Percentiles rank a stretch among this genome's conserved stretches.
phyloP scores from a whole-genome alignment of 495 filamentous ascomycete genomes.

The Neurospora tetraspora region DNA sequence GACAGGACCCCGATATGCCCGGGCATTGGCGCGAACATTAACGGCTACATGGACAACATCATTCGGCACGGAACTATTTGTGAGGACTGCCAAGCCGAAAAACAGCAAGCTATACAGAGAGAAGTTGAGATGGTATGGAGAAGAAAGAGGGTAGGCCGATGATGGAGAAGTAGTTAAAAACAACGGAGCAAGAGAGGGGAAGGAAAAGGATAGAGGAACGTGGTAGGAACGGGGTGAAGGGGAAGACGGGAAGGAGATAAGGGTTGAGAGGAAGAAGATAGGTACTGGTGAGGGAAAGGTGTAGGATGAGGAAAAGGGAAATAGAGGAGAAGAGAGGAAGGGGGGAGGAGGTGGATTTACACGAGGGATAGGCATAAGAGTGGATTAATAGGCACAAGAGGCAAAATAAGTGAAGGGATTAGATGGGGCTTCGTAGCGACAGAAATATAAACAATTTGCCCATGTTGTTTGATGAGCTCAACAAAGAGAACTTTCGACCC shows the following conservation, averaged over 20 bases:
- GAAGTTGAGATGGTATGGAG: not conserved
- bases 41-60: not conserved
- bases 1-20: not conserved
- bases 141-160: not conserved
- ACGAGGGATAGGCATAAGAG: not conserved
- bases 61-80: not conserved
- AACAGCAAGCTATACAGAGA: not conserved
- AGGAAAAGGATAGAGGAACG: not conserved
- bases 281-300: not conserved
- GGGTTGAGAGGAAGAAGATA: not conserved
- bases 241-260: not conserved
- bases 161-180: not conserved
- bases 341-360: not conserved
- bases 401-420: not conserved
- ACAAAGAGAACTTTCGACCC: not conserved
- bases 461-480: not conserved
- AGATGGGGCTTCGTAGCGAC: not conserved
- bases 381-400: not conserved
- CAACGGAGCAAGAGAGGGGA: not conserved
- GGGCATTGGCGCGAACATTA: not conserved
- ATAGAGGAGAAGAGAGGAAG: not conserved
- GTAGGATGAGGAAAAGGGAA: not conserved
- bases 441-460: not conserved
- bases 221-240: not conserved
- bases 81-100: not conserved